phyloP scores from a whole-genome alignment of 2,329 filamentous ascomycete species.

The Teratosphaeria destructans region DNA sequence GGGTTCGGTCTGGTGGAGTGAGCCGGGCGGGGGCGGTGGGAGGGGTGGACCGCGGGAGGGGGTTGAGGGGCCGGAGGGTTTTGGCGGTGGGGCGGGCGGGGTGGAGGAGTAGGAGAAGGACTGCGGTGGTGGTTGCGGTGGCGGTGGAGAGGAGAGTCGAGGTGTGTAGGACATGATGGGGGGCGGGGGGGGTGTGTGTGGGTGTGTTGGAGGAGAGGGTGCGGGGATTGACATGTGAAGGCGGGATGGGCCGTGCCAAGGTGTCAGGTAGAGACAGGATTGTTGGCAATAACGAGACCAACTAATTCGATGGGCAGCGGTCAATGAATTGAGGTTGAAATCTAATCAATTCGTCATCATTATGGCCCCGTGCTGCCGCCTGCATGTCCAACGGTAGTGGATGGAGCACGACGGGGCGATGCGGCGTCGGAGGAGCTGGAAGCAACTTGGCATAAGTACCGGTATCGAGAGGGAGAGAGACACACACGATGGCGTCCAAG shows the following conservation, averaged over 20 bases:
- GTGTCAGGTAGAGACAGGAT: not conserved
- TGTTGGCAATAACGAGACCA: not conserved
- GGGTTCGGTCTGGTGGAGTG: conserved; percentile 19
- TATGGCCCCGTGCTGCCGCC: not conserved
- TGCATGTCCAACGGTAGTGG: not conserved
- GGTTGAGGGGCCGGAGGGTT: conserved; percentile 31
- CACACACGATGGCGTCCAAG: conserved; percentile 6
- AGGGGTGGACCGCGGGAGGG: conserved; percentile 36
- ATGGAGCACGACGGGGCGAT: conserved; percentile 11
- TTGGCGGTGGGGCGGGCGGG: conserved; percentile 39
- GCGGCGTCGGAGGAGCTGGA: conserved; percentile 14
- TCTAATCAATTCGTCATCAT: not conserved
- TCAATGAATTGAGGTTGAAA: not conserved
- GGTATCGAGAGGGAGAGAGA: not conserved
- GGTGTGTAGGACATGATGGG: conserved; percentile 13
- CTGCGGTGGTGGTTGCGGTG: not conserved
- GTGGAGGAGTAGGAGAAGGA: conserved; percentile 32
- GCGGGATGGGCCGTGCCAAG: not conserved
- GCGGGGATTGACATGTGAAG: not conserved
- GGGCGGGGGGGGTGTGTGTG: not conserved
- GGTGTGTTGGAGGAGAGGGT: not conserved
- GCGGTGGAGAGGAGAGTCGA: conserved; percentile 5
- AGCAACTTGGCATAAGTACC: not conserved
- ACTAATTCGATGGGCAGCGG: not conserved
- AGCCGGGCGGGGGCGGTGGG: conserved; percentile 29